phyloP scores from a whole-genome alignment of 2,329 filamentous ascomycete genomes.

The Colletotrichum musicola region DNA sequence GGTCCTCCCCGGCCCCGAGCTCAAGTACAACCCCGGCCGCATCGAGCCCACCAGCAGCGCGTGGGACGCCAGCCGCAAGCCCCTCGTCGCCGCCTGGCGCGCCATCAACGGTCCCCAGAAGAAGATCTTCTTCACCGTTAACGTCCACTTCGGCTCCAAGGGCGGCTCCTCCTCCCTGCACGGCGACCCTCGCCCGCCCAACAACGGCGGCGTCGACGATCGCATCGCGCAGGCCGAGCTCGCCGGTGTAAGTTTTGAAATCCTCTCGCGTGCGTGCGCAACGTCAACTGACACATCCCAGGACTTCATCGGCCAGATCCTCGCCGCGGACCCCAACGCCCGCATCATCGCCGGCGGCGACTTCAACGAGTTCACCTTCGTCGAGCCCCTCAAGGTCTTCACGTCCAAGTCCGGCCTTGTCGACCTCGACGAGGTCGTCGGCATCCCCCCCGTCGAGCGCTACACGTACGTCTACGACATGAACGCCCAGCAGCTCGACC shows the following conservation, averaged over 20 bases:
- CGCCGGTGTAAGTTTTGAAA: constrained; percentile 70
- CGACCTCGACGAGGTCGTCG: constrained; percentile 72
- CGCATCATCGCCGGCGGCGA: constrained; percentile 73
- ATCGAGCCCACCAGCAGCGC: constrained; percentile 73
- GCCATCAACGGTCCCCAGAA: constrained; percentile 63
- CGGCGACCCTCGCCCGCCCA: constrained; percentile 74
- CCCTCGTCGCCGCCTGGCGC: constrained; percentile 75
- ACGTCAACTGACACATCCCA: constrained; percentile 42
- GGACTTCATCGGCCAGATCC: constrained; percentile 69
- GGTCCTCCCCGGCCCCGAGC: constrained; percentile 68
- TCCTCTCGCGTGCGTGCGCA: too few species aligned
- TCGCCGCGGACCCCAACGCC: constrained; percentile 67
- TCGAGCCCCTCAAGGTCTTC: constrained; percentile 69
- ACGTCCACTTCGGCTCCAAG: constrained; percentile 77
- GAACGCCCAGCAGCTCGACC: constrained; percentile 78
- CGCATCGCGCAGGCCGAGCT: constrained; percentile 68
- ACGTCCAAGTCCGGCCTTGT: constrained; percentile 64
- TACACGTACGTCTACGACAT: constrained; percentile 80
- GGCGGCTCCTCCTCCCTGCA: constrained; percentile 74
- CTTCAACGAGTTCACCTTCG: constrained; percentile 79
- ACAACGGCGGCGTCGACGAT: constrained; percentile 73
- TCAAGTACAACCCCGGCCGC: constrained; percentile 76
- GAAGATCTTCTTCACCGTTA: constrained; percentile 76
- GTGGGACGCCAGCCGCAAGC: constrained; percentile 74
- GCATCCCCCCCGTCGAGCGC: constrained; percentile 66